Evolutionary conservation across 768 basidiomycete genomes (phyloP), one percentile per base, ranked within the genome.

Genomic region (Clitopilus hobsonii): DNA sequence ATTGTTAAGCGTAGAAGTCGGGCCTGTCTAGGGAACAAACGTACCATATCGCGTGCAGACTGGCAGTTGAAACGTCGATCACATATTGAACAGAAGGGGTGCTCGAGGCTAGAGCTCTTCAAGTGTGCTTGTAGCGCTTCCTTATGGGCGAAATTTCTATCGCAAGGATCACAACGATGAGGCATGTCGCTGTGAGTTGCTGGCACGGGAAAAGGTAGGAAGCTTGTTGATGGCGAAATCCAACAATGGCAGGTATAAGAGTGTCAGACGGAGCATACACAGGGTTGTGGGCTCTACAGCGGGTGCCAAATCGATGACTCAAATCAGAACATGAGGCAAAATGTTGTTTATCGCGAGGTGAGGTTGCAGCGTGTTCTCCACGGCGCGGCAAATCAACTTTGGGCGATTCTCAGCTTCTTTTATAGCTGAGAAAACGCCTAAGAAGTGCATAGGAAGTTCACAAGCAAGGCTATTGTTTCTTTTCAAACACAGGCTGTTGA

Each of bases 41-140:
- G 59, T 59, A 74, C 74, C 36, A 73, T 71, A 49, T 73, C 69
- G 58, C 66, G 69, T 6, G 71, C 74, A 6, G 63, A 62, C 53
- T 68, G 63, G 48, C 70, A 70, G 4, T 64, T 61, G 51, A 74
- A 74, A 11, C 71, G 58, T 25, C 71, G 62, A 60, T 70, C 71
- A 50, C 73, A 74, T 10, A 54, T 49, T 5, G 57, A 52, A 53
- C 73, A 74, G 52, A 67, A 66, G 1, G 73, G 73, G 47, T 74
- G 73, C 49, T 59, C 64, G 13, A 69, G 63, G 49, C 66, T 66
- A 10, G 69, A 71, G 25, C 63, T 69, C 51, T 69, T 68, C 55
- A 73, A 60, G 53, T 74, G 73, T 50, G 73, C 71, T 18, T 67
- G 57, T 8, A 74, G 58, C 0, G 71, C 73, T 53, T 74, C 73